Conservation (phyloP, 768 basidiomycete species). For the Psilocybe tampanensis region DNA sequence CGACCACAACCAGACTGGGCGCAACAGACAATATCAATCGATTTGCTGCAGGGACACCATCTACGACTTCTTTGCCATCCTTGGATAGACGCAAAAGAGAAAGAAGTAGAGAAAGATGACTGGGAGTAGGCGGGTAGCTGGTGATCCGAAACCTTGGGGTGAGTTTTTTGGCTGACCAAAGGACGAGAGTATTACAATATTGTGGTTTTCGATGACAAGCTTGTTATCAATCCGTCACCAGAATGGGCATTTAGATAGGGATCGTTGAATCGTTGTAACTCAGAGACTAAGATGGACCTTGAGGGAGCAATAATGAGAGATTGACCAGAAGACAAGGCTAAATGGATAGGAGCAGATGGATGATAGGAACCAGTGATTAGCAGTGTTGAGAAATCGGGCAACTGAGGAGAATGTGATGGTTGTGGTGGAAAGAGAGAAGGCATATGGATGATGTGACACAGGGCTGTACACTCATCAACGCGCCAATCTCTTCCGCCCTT, state of each 20-base stretch:
- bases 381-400: conserved; percentile 58
- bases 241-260: conserved; percentile 50
- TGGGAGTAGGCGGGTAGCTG: conserved; percentile 67
- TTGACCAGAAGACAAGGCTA: conserved; percentile 53
- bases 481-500: background rate
- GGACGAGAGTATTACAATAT: conserved; percentile 53
- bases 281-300: conserved; percentile 40
- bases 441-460: conserved; percentile 20
- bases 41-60: conserved; percentile 23
- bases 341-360: conserved; percentile 69
- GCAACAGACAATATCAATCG: conserved; percentile 24
- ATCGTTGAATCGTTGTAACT: conserved; percentile 54
- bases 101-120: conserved; percentile 56
- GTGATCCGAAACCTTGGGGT: conserved; percentile 12
- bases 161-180: conserved; percentile 1
- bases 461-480: background rate
- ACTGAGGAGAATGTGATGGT: conserved; percentile 24
- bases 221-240: conserved; percentile 37
- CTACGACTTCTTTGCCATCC: conserved; percentile 21
- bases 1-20: conserved; percentile 59
- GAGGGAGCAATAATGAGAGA: conserved; percentile 58
- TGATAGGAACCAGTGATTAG: conserved; percentile 66
- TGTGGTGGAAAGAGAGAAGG: conserved; percentile 34
- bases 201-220: conserved; percentile 44
- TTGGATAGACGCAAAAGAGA: conserved; percentile 45